These are phyloP conservation scores for Prunus mongolica DNA, from an alignment of 306 rosid genomes.

Conservation along the genomic window DNA sequence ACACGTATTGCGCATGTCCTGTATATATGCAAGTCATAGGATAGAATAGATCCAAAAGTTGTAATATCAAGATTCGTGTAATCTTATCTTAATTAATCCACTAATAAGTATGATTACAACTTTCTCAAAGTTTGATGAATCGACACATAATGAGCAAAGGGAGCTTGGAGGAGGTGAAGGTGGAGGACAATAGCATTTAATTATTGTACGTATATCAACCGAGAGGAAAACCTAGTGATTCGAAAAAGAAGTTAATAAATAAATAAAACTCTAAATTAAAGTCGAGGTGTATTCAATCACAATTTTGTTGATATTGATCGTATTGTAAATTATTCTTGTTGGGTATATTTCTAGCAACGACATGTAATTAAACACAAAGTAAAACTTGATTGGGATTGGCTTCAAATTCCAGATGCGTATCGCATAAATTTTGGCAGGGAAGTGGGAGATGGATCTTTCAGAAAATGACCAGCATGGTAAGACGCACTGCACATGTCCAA, in stretches of 20 bases:
- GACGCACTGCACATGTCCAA: background rate
- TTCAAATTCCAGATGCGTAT: background rate
- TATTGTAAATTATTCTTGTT: too few species aligned
- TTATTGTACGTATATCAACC: too few species aligned
- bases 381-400: background rate
- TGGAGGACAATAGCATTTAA: too few species aligned
- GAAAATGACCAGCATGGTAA: conserved; percentile 8
- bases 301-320: too few species aligned
- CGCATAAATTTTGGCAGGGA: too few species aligned
- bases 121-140: background rate
- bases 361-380: background rate
- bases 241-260: too few species aligned
- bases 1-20: conserved; percentile 4
- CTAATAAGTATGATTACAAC: background rate
- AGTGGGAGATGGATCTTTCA: background rate
- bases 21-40: background rate
- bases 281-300: too few species aligned
- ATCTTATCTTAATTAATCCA: conserved; percentile 9
- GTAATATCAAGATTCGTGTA: background rate
- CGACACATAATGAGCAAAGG: background rate
- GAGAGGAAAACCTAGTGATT: too few species aligned
- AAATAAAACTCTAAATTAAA: too few species aligned
- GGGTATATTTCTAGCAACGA: background rate
- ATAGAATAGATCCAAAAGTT: background rate
- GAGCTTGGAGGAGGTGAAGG: background rate